A percentile compares a stretch with the other conserved stretches of the same genome.
Evolutionary conservation across 345 rosid species (phyloP).

Genomic region (Erysimum cheiranthoides): DNA sequence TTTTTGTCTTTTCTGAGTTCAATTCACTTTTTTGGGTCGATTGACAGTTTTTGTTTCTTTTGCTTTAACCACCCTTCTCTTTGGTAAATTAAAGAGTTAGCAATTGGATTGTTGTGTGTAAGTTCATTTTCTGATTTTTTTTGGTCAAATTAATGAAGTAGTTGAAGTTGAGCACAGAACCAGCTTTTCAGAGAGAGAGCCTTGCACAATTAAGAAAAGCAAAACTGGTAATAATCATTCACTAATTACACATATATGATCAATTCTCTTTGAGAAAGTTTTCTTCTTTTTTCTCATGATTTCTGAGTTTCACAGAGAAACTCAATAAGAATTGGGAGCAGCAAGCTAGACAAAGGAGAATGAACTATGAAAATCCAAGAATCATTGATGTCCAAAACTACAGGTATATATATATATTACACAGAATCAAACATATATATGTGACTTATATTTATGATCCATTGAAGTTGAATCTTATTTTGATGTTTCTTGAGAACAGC

Average conservation of each 20-base stretch:
- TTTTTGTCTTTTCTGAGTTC: slow-evolving; percentile 41
- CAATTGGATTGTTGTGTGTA: slow-evolving; percentile 22
- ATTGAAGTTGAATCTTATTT: slow-evolving; percentile 7
- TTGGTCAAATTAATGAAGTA: slow-evolving; percentile 46
- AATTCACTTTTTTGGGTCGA: background rate
- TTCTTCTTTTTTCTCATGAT: slow-evolving; percentile 5
- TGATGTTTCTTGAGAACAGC: slow-evolving; percentile 55
- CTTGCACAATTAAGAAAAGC: slow-evolving; percentile 79
- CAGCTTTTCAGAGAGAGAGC: slow-evolving; percentile 84
- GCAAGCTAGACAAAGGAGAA: slow-evolving; percentile 68
- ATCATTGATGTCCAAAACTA: slow-evolving; percentile 94
- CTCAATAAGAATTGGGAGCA: slow-evolving; percentile 71
- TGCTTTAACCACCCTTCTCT: slow-evolving; percentile 25
- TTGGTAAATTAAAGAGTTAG: background rate
- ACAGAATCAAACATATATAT: background rate
- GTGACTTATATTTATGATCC: slow-evolving; percentile 6
- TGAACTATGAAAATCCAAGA: slow-evolving; percentile 93
- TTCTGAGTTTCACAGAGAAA: slow-evolving; percentile 64
- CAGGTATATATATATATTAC: slow-evolving; percentile 60
- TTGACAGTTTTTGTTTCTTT: slow-evolving; percentile 26
- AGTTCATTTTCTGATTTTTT: background rate
- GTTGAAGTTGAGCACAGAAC: slow-evolving; percentile 69
- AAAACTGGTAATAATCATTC: slow-evolving; percentile 68
- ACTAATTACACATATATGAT: slow-evolving; percentile 23
- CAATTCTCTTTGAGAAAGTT: background rate